Conservation (phyloP, 2,329 filamentous ascomycete species). For the Tolypocladium endophyticum region DNA sequence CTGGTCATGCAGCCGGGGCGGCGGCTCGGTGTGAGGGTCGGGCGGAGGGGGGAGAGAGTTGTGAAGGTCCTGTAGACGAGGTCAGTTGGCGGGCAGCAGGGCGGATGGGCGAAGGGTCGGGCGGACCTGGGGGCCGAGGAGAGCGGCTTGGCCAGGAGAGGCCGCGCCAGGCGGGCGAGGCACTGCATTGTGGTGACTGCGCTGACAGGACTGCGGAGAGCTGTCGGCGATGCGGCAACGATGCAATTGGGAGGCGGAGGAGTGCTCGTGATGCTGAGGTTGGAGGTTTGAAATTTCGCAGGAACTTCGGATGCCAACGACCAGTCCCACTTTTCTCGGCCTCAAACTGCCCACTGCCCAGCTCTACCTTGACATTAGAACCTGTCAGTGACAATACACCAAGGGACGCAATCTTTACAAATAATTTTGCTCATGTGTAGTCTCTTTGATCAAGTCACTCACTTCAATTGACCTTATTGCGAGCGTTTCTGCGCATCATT, state of each 20-base stretch:
- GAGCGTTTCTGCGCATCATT: too few relatives aligned
- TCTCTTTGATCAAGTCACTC: neutral
- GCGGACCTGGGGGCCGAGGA: conserved; percentile 14
- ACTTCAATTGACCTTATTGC: neutral
- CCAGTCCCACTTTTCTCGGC: neutral
- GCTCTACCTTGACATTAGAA: too few relatives aligned
- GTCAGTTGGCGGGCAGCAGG: neutral
- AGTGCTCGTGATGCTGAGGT: neutral
- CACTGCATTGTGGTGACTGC: conserved; percentile 10
- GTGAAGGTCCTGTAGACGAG: conserved; percentile 29
- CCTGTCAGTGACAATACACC: neutral
- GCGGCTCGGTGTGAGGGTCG: conserved; percentile 27
- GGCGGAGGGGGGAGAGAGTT: conserved; percentile 39
- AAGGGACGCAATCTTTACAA: neutral
- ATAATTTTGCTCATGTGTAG: neutral
- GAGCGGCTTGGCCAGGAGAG: conserved; percentile 13
- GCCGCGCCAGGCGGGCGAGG: conserved; percentile 19
- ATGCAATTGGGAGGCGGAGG: neutral
- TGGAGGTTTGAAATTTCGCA: neutral
- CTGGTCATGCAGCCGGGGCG: conserved; percentile 16
- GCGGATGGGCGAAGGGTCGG: neutral
- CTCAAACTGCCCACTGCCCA: neutral
- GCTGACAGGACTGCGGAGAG: neutral
- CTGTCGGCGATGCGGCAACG: neutral
- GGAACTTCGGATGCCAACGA: neutral